These are phyloP conservation scores for Lipomyces orientalis DNA, from an alignment of 805 yeast species.

Conservation along the genomic window DNA sequence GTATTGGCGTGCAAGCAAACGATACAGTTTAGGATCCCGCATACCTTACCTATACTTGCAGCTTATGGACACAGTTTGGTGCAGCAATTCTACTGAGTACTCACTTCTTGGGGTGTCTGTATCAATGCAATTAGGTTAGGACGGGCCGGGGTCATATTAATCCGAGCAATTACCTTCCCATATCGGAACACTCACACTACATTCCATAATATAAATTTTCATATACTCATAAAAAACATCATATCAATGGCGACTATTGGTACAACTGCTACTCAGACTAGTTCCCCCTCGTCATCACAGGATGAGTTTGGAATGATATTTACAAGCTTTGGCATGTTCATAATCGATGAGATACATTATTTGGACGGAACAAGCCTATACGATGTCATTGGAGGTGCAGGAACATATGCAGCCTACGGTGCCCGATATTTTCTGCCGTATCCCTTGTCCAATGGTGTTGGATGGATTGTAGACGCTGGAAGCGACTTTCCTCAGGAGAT, in stretches of 20 bases:
- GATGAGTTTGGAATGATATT: not conserved
- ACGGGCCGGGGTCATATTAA: too few species aligned
- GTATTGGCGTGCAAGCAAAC: too few species aligned
- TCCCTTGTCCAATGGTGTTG: conserved; percentile 48
- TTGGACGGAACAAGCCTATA: conserved; percentile 46
- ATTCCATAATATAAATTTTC: not conserved
- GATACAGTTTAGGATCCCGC: too few species aligned
- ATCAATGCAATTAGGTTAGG: too few species aligned
- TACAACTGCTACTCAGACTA: not conserved
- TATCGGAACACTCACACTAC: not conserved
- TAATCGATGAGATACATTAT: conserved; percentile 82
- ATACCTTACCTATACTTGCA: too few species aligned
- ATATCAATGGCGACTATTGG: not conserved
- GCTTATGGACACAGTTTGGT: too few species aligned
- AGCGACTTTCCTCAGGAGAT: conserved; percentile 68
- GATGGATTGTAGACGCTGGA: conserved; percentile 82
- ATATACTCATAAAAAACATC: not conserved
- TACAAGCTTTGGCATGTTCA: conserved; percentile 80
- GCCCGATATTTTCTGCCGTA: conserved; percentile 59
- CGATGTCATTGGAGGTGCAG: conserved; percentile 87
- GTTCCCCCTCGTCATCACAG: not conserved
- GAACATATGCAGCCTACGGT: conserved; percentile 79
- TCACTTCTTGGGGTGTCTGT: too few species aligned
- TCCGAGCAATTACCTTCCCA: not conserved
- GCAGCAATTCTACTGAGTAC: too few species aligned